phyloP scores from a whole-genome alignment of 768 basidiomycete genomes.

The Lactarius indigo region DNA sequence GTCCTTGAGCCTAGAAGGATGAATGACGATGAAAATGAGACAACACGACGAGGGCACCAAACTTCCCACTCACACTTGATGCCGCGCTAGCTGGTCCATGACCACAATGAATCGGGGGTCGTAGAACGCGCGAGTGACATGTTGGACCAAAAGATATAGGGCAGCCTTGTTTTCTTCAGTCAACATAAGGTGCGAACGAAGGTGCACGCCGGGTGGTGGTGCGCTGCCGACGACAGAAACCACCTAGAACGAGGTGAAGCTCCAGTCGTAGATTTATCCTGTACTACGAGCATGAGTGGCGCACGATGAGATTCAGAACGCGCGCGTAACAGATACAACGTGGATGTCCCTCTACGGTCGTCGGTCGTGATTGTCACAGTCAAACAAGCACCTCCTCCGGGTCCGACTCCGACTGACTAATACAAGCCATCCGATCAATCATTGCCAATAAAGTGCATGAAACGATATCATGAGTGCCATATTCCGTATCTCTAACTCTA shows the following conservation, averaged over 20 bases:
- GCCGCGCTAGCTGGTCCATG: constrained; percentile 88
- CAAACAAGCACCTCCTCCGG: neutral
- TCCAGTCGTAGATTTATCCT: constrained; percentile 11
- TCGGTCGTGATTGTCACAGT: constrained; percentile 11
- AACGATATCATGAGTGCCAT: neutral
- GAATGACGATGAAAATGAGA: constrained; percentile 28
- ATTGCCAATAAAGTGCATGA: neutral
- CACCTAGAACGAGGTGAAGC: constrained; percentile 2
- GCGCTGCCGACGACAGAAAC: constrained; percentile 7
- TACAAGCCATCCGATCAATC: neutral
- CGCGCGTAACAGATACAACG: constrained; percentile 21
- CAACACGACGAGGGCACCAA: constrained; percentile 17
- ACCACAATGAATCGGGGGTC: constrained; percentile 89
- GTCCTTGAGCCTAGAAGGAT: constrained; percentile 71
- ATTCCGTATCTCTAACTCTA: neutral
- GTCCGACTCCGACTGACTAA: constrained; percentile 8
- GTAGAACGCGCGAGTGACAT: constrained; percentile 92
- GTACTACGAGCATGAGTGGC: constrained; percentile 19
- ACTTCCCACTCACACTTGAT: constrained; percentile 83
- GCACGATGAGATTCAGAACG: constrained; percentile 15
- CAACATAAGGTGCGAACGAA: constrained; percentile 27
- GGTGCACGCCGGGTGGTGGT: constrained; percentile 7
- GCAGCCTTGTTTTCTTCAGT: constrained; percentile 79
- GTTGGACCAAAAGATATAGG: constrained; percentile 84
- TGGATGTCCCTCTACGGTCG: neutral